Base-by-base conservation (phyloP, 495 filamentous ascomycete genomes). In the Penicillium tannophilum region DNA sequence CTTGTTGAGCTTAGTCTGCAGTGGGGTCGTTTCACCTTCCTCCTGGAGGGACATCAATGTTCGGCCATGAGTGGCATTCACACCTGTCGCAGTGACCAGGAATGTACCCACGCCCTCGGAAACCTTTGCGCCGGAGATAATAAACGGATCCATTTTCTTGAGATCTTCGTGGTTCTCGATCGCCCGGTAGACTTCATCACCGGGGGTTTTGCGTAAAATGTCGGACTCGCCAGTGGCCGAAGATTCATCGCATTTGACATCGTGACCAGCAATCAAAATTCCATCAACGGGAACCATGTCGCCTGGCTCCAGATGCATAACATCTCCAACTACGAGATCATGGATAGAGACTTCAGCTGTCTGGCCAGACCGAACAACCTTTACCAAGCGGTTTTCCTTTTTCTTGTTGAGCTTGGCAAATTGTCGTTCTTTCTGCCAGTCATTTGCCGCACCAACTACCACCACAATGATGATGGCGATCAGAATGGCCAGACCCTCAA, bases 21-120 rank as follows among this genome's bases (percentile, higher is more conserved):
- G 78, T n/a, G 93, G 93, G 10, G 93, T 98, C 11, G 92, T 91
- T 63, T 98, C 93, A 60, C 86, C 87, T 58, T 94, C 90, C 57
- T 96, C 91, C 56, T 88, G 89, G 26, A 97, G 82, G 47, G 91
- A 88, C 91, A 98, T 94, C 83, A 97, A 86, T 33, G 91, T 97
- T 67, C 91, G 93, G 58, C 93, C 93, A 69, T 93, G 91, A 53
- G 85, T 90, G 5, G 93, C 91, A 70, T 97, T 80, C n/a, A 94
- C 78, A 60, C 93, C 93, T 31, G 88, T 90, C 17, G 91, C 87
- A 9, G 93, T 98, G 57, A 94, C 90, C 64, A 95, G 68, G 69
- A 92, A 97, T 3, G 85, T 90, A 1, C 92, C 92, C 30, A 94
- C 84, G 28, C 93, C 93, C 74, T 98, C 93, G 52, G 92, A 90